Percentiles rank a stretch among this genome's conserved stretches.
Evolutionary conservation across 148 eudicot species (phyloP).

Genomic region (Suaeda aralocaspica): DNA sequence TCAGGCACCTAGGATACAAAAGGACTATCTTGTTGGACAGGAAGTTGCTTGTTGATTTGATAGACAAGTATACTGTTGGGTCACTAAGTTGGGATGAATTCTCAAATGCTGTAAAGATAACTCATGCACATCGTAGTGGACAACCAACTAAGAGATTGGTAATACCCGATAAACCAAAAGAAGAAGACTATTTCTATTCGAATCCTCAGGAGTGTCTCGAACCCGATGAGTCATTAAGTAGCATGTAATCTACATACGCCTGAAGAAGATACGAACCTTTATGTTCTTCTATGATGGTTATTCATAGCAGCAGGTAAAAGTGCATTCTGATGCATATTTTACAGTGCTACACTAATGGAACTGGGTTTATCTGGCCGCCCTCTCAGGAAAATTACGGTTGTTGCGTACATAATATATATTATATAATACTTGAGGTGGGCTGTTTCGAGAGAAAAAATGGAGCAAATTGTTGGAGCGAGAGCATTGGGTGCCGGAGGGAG

Average conservation of each 20-base stretch:
- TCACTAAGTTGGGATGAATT: constrained; percentile 85
- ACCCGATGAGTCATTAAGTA: constrained; percentile 37
- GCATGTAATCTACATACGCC: constrained; percentile 24
- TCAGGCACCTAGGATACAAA: constrained; percentile 86
- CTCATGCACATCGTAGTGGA: constrained; percentile 76
- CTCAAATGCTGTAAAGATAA: constrained; percentile 71
- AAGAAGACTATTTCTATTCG: constrained; percentile 89
- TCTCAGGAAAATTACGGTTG: background rate
- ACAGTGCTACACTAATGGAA: constrained; percentile 9
- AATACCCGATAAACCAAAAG: constrained; percentile 89
- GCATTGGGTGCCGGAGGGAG: constrained; percentile 1
- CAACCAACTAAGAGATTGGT: constrained; percentile 62
- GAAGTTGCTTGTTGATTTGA: constrained; percentile 68
- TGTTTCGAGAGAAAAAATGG: constrained; percentile 17
- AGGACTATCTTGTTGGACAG: constrained; percentile 76
- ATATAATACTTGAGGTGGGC: constrained; percentile 8
- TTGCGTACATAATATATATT: background rate
- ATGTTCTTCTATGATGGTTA: constrained; percentile 21
- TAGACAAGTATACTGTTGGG: constrained; percentile 69
- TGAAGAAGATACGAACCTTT: constrained; percentile 6
- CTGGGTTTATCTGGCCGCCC: constrained; percentile 10
- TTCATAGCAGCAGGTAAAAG: constrained; percentile 4
- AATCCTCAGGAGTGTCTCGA: constrained; percentile 92
- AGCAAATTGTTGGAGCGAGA: constrained; percentile 3
- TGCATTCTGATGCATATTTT: constrained; percentile 1